phyloP scores from a whole-genome alignment of 345 rosid species.

The Eucalyptus virginea region DNA sequence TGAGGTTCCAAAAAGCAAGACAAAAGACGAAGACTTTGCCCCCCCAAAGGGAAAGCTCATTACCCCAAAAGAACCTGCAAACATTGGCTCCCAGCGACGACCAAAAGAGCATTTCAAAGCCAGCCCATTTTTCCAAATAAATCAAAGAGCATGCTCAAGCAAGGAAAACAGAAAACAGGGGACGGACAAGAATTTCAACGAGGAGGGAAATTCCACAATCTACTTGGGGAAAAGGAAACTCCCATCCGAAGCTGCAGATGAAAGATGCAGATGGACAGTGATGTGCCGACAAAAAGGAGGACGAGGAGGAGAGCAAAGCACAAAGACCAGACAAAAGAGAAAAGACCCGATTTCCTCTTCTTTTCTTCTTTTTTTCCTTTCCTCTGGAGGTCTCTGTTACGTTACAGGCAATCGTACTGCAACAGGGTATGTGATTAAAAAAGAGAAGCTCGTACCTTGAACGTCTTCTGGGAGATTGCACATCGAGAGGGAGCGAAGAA shows the following conservation, averaged over 20 bases:
- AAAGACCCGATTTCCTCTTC: background rate
- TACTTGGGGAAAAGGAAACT: background rate
- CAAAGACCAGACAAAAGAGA: background rate
- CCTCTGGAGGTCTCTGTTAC: background rate
- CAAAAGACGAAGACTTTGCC: background rate
- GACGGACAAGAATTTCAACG: background rate
- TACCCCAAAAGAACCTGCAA: background rate
- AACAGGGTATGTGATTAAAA: background rate
- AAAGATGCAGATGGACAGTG: background rate
- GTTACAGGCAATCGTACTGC: background rate
- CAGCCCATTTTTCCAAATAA: background rate
- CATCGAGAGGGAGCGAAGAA: background rate
- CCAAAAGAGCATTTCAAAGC: background rate
- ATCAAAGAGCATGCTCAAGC: background rate
- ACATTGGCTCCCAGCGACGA: background rate
- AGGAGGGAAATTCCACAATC: background rate
- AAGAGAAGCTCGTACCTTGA: conserved; percentile 20
- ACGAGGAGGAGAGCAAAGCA: background rate
- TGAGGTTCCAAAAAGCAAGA: background rate
- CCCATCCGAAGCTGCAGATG: background rate
- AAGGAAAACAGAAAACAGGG: background rate
- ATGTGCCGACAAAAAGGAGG: background rate
- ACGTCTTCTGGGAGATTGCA: conserved; percentile 28
- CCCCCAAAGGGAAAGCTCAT: background rate
- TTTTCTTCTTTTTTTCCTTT: no score